These are phyloP conservation scores for Curvularia sp. DNA, from an alignment of 2,329 filamentous ascomycete species.

Conservation along the genomic window DNA sequence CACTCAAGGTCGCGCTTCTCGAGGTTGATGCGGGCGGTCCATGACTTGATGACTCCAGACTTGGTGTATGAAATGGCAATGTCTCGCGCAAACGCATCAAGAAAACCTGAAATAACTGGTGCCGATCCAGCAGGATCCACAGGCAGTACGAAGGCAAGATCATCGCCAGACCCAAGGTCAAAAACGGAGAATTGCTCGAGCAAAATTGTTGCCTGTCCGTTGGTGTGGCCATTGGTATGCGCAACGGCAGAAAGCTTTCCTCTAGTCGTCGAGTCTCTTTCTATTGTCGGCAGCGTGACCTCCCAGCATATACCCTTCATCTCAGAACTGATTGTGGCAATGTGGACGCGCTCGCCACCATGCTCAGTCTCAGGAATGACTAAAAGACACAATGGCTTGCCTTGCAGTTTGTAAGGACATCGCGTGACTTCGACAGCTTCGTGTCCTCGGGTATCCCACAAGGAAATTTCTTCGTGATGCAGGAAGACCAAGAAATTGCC, in stretches of 20 bases:
- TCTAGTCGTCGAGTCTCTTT: constrained; percentile 37
- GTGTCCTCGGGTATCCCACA: constrained; percentile 78
- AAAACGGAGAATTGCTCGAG: constrained; percentile 76
- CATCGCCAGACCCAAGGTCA: constrained; percentile 64
- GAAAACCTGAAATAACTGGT: constrained; percentile 74
- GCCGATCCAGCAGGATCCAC: constrained; percentile 84
- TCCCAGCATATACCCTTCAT: constrained; percentile 85
- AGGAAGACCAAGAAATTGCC: constrained; percentile 84
- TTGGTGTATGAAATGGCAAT: constrained; percentile 85
- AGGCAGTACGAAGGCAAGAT: constrained; percentile 70
- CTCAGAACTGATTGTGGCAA: constrained; percentile 82
- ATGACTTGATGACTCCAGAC: constrained; percentile 77
- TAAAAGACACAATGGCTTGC: constrained; percentile 81
- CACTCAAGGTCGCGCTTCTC: constrained; percentile 72
- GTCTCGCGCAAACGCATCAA: constrained; percentile 86
- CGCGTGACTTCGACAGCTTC: constrained; percentile 66
- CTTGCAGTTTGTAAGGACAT: constrained; percentile 65
- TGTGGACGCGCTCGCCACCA: constrained; percentile 62
- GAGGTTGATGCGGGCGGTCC: constrained; percentile 78
- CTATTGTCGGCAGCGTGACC: constrained; percentile 64
- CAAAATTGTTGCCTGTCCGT: constrained; percentile 49
- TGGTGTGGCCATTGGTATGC: constrained; percentile 40
- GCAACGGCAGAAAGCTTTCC: constrained; percentile 36
- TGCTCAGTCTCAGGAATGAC: constrained; percentile 72
- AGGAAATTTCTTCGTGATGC: constrained; percentile 70